A percentile compares a stretch with the other conserved stretches of the same genome.
These are phyloP conservation scores for Trichoderma gamsii DNA, from an alignment of 495 filamentous ascomycete species.

Conservation along the genomic window DNA sequence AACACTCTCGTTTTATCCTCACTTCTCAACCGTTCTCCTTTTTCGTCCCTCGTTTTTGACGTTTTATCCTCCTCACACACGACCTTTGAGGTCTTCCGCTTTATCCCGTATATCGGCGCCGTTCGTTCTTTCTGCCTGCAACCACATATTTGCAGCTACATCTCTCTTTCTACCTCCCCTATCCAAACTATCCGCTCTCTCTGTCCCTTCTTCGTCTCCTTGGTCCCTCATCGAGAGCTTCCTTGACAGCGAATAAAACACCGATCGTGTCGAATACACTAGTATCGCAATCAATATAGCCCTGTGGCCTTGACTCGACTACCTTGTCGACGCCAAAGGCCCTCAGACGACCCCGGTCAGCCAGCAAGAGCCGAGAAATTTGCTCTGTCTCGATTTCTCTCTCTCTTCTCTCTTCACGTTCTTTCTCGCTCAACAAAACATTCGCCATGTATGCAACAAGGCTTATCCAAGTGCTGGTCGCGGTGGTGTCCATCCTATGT, in stretches of 20 bases:
- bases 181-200: background rate
- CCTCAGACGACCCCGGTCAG: background rate
- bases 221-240: background rate
- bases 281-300: background rate
- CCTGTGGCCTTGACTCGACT: slow-evolving; percentile 5
- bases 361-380: background rate
- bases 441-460: slow-evolving; percentile 11
- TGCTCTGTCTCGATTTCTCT: background rate
- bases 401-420: background rate
- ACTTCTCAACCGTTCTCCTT: slow-evolving; percentile 13
- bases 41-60: slow-evolving; percentile 12
- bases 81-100: background rate
- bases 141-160: background rate
- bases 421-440: background rate
- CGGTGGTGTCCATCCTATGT: background rate
- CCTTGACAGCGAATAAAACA: slow-evolving; percentile 1
- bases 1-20: slow-evolving; percentile 13
- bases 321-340: background rate
- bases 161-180: background rate
- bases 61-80: background rate
- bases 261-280: background rate
- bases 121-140: background rate
- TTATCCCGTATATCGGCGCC: background rate
- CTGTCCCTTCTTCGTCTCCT: background rate
- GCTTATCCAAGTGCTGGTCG: background rate